A percentile compares a stretch with the other conserved stretches of the same genome.
These are phyloP conservation scores for Furculomyces boomerangus DNA, from an alignment of 371 early-diverging fungal species.

Conservation along the genomic window DNA sequence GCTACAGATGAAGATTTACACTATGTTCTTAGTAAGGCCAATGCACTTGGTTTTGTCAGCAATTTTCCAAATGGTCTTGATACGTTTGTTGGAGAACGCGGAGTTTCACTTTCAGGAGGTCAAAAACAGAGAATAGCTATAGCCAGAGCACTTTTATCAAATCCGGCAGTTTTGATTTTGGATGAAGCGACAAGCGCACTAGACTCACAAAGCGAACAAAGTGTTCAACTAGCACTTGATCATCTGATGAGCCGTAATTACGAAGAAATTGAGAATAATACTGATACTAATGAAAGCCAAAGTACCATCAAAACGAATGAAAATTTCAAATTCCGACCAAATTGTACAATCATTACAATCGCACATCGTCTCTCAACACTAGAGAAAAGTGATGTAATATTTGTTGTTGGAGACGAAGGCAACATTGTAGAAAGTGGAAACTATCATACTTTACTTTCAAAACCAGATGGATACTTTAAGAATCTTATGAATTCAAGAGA, in stretches of 20 bases:
- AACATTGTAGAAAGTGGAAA: constrained; percentile 18
- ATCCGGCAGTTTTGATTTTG: constrained; percentile 23
- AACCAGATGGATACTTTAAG: constrained; percentile 17
- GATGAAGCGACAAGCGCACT: constrained; percentile 34
- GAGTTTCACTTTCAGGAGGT: constrained; percentile 73
- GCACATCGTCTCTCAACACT: constrained; percentile 45
- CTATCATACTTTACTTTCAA: constrained; percentile 13
- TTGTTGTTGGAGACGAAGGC: constrained; percentile 22
- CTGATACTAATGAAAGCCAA: background rate
- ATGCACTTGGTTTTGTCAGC: constrained; percentile 52
- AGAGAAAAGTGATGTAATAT: constrained; percentile 16
- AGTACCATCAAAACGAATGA: background rate
- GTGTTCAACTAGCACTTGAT: constrained; percentile 25
- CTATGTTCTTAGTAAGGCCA: constrained; percentile 36
- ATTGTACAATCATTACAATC: constrained; percentile 27
- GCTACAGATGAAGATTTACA: constrained; percentile 36
- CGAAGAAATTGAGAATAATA: background rate
- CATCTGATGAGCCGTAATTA: background rate
- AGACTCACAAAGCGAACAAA: constrained; percentile 24
- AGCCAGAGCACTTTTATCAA: constrained; percentile 31
- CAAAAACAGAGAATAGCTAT: constrained; percentile 62
- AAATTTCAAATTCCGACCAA: background rate
- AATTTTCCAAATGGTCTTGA: constrained; percentile 51
- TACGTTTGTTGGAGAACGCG: constrained; percentile 62
- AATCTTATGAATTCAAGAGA: constrained; percentile 17